Conservation (phyloP, 2,329 filamentous ascomycete genomes). For the Exophiala calicioides region DNA sequence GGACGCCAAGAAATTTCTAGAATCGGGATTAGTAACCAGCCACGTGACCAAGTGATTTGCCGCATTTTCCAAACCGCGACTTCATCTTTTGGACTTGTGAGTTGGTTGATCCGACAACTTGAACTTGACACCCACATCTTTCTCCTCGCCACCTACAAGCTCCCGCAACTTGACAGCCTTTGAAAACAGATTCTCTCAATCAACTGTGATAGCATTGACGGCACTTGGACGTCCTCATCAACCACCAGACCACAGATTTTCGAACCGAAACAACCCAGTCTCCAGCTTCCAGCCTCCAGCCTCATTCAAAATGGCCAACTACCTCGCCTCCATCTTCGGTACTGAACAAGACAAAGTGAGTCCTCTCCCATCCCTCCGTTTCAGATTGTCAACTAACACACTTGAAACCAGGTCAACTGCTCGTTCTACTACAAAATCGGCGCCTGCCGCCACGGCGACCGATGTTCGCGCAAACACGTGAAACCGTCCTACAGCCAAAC, state of each 20-base stretch:
- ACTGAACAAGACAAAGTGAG: conserved; percentile 90
- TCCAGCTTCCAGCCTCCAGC: too few species aligned
- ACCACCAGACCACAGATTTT: background rate
- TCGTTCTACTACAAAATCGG: conserved; percentile 99
- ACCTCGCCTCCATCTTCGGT: conserved; percentile 98
- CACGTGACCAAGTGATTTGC: conserved; percentile 2
- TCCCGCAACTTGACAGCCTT: too few species aligned
- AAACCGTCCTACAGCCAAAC: conserved; percentile 98
- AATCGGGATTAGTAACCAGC: background rate
- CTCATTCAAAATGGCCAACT: conserved; percentile 75
- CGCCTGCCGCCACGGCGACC: conserved; percentile 95
- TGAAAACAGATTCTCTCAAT: too few species aligned
- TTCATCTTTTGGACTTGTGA: background rate
- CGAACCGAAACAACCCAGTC: background rate
- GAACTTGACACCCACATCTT: too few species aligned
- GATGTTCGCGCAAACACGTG: conserved; percentile 97
- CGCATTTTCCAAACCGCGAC: background rate
- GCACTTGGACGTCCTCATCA: background rate
- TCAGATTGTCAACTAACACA: conserved; percentile 24
- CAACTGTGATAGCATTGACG: too few species aligned
- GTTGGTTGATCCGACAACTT: too few species aligned
- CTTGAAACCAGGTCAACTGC: conserved; percentile 71
- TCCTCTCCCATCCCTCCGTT: conserved; percentile 1
- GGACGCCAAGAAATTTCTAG: conserved; percentile 7
- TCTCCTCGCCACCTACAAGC: too few species aligned